Percentiles rank a stretch among this genome's conserved stretches.
Conservation (phyloP, 2,329 filamentous ascomycete genomes). For the Exophiala sp. region DNA sequence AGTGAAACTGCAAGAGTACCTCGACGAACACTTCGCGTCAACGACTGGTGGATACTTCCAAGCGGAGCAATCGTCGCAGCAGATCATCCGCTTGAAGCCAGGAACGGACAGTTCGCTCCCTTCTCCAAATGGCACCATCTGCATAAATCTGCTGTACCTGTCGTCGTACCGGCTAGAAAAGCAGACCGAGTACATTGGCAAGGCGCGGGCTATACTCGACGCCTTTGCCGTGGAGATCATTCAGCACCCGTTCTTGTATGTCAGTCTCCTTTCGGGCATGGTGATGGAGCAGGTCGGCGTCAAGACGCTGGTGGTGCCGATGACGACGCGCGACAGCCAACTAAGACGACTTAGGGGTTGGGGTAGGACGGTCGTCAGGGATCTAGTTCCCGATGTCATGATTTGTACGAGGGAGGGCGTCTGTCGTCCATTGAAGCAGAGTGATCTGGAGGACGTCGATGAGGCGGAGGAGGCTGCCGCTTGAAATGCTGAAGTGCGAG, state of each 20-base stretch:
- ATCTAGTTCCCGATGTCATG: slow-evolving; percentile 22
- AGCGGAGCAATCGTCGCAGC: slow-evolving; percentile 13
- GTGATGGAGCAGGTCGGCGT: slow-evolving; percentile 71
- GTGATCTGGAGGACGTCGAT: slow-evolving; percentile 25
- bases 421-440: slow-evolving; percentile 22
- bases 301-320: slow-evolving; percentile 52
- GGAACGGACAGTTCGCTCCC: slow-evolving; percentile 92
- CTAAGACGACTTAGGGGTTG: slow-evolving; percentile 24
- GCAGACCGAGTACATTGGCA: slow-evolving; percentile 48
- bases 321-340: slow-evolving; percentile 20
- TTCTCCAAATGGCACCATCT: slow-evolving; percentile 83
- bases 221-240: slow-evolving; percentile 89
- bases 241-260: slow-evolving; percentile 90
- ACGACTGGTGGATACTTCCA: slow-evolving; percentile 24
- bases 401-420: slow-evolving; percentile 25
- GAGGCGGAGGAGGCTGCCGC: slow-evolving; percentile 6
- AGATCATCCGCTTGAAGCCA: slow-evolving; percentile 75
- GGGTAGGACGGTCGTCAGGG: slow-evolving; percentile 25
- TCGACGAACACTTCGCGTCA: slow-evolving; percentile 72
- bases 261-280: slow-evolving; percentile 71
- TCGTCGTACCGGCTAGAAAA: slow-evolving; percentile 65
- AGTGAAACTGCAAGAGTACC: slow-evolving; percentile 69
- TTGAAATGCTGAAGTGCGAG: slow-evolving; percentile 5
- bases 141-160: slow-evolving; percentile 80
- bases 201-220: slow-evolving; percentile 68